These are phyloP conservation scores for Ensete ventricosum DNA, from an alignment of 176 grass and related monocot genomes.

Conservation along the genomic window DNA sequence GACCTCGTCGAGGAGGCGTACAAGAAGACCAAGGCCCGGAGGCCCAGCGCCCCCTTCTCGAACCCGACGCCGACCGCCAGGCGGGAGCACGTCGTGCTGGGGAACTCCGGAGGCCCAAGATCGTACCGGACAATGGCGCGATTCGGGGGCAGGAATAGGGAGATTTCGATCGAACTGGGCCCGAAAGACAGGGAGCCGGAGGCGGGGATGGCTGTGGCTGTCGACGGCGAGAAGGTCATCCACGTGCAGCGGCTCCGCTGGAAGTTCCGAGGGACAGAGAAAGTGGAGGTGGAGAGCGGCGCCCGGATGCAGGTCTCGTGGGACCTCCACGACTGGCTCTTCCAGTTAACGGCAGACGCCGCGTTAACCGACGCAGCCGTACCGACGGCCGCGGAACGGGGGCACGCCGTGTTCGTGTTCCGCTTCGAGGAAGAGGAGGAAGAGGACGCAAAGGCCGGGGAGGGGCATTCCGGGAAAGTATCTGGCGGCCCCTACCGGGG, in stretches of 20 bases:
- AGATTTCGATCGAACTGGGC: slow-evolving; percentile 15
- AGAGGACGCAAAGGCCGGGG: not conserved
- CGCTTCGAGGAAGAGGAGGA: slow-evolving; percentile 4
- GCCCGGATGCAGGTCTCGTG: slow-evolving; percentile 7
- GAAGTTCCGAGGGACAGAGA: slow-evolving; percentile 26
- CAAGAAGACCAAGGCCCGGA: slow-evolving; percentile 40
- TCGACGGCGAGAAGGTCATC: slow-evolving; percentile 14
- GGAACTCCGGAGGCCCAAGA: not conserved
- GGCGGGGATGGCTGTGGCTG: slow-evolving; percentile 11
- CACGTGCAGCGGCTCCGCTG: slow-evolving; percentile 17
- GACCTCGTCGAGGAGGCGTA: slow-evolving; percentile 76
- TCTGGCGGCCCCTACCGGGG: not conserved
- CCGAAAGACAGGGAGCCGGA: slow-evolving; percentile 18
- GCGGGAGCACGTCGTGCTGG: slow-evolving; percentile 28
- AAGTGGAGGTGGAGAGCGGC: slow-evolving; percentile 4
- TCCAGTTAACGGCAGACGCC: not conserved
- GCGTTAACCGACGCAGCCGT: not conserved
- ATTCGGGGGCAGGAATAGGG: slow-evolving; percentile 10
- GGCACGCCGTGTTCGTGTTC: slow-evolving; percentile 17
- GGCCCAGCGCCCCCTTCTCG: not conserved
- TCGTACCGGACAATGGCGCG: not conserved
- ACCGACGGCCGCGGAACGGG: slow-evolving; percentile 1
- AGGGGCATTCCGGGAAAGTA: slow-evolving; percentile 2
- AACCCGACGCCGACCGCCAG: slow-evolving; percentile 44
- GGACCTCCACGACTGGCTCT: slow-evolving; percentile 20